Base-by-base conservation (phyloP, 345 rosid genomes). In the Gossypium bickii region DNA sequence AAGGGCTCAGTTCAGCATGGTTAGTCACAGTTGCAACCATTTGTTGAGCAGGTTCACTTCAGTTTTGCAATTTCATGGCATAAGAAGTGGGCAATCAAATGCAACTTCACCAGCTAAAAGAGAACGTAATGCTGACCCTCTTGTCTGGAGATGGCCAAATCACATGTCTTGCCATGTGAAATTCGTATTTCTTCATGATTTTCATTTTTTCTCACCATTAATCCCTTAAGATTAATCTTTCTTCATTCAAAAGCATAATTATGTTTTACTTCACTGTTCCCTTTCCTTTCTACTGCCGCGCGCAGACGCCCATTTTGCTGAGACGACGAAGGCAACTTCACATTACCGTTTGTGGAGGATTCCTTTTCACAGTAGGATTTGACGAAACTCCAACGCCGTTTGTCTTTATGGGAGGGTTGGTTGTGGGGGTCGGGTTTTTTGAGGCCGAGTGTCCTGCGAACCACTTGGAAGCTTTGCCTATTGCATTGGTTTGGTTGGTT, bases 381-480 rank as follows among this genome's bases (percentile, higher is more conserved):
- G 48, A 89, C 97, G 78, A 95, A 95, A 68, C 89, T 86, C 99
- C 98, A 96, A 0, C 92, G 83, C 34, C 96, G 92, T 75, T 84
- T 95, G 59, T 86, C 89, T 45, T 81, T 80, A 12, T 79, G 65
- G 22, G 84, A 59, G 17, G 82, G 0, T 3, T 67, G 75, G 61
- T 58, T 71, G 38, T 71, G 55, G 34, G 79, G 60, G 78, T 85
- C 90, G 69, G 87, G 34, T 73, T 85, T 95, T 66, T 84, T 90
- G 12, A 93, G 82, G 27, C 95, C 94, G n/a, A 93, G 83, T 18
- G 93, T 77, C 59, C 61, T 78, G 20, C 88, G 76, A 96, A 87
- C 98, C 98, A 92, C 78, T 62, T 82, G 24, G 92, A 84, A 53
- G 98, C 97, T 72, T 83, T 93, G 27, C 97, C 99, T 98, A 95